These are phyloP conservation scores for Jacaranda copaia DNA, from an alignment of 257 asterid species.

Conservation along the genomic window DNA sequence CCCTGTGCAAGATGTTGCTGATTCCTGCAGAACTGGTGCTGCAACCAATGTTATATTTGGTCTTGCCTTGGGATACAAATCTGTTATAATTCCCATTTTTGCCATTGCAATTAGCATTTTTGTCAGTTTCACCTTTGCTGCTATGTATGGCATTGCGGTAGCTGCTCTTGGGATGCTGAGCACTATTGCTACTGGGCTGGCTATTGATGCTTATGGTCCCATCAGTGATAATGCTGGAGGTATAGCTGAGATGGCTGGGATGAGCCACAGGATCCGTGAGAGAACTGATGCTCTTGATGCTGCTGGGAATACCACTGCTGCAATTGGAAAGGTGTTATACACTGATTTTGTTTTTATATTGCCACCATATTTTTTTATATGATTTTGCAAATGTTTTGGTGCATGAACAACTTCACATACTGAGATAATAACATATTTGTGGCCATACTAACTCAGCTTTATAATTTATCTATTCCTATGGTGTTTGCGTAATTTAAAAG, in stretches of 20 bases:
- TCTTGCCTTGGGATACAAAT: slow-evolving; percentile 93
- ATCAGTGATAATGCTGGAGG: slow-evolving; percentile 98
- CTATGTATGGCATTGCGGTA: slow-evolving; percentile 91
- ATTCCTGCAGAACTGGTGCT: slow-evolving; percentile 97
- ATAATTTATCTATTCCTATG: no score
- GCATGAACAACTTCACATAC: no score
- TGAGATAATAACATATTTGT: no score
- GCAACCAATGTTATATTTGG: slow-evolving; percentile 94
- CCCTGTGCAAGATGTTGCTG: slow-evolving; percentile 95
- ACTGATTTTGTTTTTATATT: neutral
- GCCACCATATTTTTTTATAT: no score
- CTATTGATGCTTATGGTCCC: slow-evolving; percentile 97
- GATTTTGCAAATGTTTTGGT: no score
- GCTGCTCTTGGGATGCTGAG: slow-evolving; percentile 97
- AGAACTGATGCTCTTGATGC: slow-evolving; percentile 97
- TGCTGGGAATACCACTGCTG: slow-evolving; percentile 97
- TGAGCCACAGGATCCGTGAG: slow-evolving; percentile 92
- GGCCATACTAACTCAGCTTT: no score
- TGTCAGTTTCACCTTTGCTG: slow-evolving; percentile 90
- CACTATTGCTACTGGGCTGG: slow-evolving; percentile 93
- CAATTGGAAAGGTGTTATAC: slow-evolving; percentile 78
- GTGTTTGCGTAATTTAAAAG: no score
- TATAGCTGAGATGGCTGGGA: slow-evolving; percentile 97
- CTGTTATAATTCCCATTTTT: slow-evolving; percentile 89
- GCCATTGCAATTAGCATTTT: slow-evolving; percentile 84